phyloP scores from a whole-genome alignment of 2,329 filamentous ascomycete species.

The Fusarium transvaalense region DNA sequence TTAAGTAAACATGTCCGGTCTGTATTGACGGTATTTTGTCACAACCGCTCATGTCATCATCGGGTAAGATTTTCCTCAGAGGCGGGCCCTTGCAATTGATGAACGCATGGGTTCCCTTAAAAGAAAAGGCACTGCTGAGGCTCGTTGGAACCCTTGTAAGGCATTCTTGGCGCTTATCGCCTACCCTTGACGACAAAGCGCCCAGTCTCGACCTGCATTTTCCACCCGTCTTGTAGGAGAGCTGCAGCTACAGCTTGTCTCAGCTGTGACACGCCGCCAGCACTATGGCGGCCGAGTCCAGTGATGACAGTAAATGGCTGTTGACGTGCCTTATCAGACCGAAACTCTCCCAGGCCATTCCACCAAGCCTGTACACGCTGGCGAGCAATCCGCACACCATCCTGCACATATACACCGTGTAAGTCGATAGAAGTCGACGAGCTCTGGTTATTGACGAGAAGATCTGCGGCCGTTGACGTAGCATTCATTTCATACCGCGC shows the following conservation, averaged over 20 bases:
- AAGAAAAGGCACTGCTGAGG: background rate
- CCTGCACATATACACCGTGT: slow-evolving; percentile 84
- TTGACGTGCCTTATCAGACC: slow-evolving; percentile 62
- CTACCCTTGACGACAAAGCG: slow-evolving; percentile 76
- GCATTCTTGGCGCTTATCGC: slow-evolving; percentile 44
- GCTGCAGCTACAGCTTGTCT: slow-evolving; percentile 84
- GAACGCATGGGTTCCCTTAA: background rate
- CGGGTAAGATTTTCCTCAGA: background rate
- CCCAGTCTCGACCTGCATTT: slow-evolving; percentile 77
- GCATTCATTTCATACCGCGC: slow-evolving; percentile 68
- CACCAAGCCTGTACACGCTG: slow-evolving; percentile 80
- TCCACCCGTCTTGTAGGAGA: slow-evolving; percentile 85
- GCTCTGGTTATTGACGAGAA: slow-evolving; percentile 77
- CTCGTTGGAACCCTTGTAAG: background rate
- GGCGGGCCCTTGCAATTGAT: background rate
- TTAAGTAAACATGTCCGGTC: background rate
- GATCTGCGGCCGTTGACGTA: slow-evolving; percentile 76
- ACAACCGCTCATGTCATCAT: background rate
- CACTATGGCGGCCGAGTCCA: slow-evolving; percentile 82
- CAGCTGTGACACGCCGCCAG: slow-evolving; percentile 79
- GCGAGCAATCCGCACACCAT: slow-evolving; percentile 83
- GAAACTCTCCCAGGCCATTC: slow-evolving; percentile 75
- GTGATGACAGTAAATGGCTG: slow-evolving; percentile 80
- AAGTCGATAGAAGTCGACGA: slow-evolving; percentile 74
- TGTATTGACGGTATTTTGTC: background rate